Evolutionary conservation across 1,284 basidiomycete genomes (phyloP), one percentile per base, ranked within the genome.

Genomic region (Papiliotrema flavescens): DNA sequence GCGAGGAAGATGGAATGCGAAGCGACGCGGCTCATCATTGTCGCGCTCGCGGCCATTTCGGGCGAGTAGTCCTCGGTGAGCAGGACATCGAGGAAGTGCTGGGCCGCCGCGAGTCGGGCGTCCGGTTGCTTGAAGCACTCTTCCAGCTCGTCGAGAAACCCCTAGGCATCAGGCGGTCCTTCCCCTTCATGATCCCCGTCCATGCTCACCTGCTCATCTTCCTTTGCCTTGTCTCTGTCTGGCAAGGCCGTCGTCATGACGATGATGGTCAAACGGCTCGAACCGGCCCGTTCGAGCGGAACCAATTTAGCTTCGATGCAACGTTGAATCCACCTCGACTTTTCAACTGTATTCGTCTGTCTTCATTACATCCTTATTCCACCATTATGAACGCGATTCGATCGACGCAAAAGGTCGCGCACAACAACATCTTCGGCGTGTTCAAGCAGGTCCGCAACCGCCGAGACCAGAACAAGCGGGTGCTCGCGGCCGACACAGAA

Each of bases 401-500:
- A 39, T 22, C 51, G 13, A 53, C 41, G 14, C 48, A 11, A 20
- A 34, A 53, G 19, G 46, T 49, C 35, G 19, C 41, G 23, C 44
- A n/a, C 34, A 53, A 43, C 43, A 49, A 56, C 35, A 14, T 53
- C 23, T 19, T 49, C 17, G 51, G 51, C 8, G 14, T 26, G 11
- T 47, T 52, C 24, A 46, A 17, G 34, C 32, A 45, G 15, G 26
- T 47, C 19, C 46, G 52, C 15, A 53, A 47, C 36, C 26, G 35
- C 35, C 17, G 76, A 36, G 73, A 76, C 56, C 64, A 74, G 42
- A 62, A 65, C 34, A 73, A 71, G 54, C 66, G 76, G 26, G 47
- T 69, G n/a, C 64, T 68, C 1, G 74, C 76, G 7, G 79, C 80
- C 50, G 82, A 84, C 41, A 85, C 86, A 68, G 92, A 96, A 74